Base-by-base conservation (phyloP, 176 grass and related monocot genomes). In the Avena atlantica region DNA sequence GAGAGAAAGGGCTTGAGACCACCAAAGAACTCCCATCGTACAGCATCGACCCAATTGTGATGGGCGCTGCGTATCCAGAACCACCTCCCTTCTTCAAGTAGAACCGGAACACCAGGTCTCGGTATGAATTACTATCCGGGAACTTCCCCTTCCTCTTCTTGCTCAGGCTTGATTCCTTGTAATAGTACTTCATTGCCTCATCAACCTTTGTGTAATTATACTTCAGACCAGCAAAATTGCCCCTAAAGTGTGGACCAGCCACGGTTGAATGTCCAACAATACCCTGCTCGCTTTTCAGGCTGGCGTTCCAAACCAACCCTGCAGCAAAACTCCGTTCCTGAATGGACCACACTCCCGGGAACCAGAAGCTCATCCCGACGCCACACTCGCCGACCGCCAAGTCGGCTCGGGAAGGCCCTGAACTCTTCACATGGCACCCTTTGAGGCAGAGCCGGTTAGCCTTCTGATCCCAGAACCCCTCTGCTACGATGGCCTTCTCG, bases 351-450 rank as follows among this genome's bases (percentile, higher is more conserved):
- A 87, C 76, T 1, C 73, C 44, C 0, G 93, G 93, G 83, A 95
- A 98, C 93, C 96, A 98, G 55, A 98, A 92, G 76, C 83, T 92
- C 86, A 95, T 90, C 45, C 96, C 75, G 17, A 95, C 68, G 64
- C 89, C 84, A 50, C 93, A 98, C 58, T 93, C 68, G 15, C 88
- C 84, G 17, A 94, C 96, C 0, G 51, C 4, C 14, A 90, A 84
- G 50, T 78, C 75, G 0, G 53, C 76, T 37, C 51, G 55, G 14
- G 82, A 87, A 20, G 81, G 52, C 16, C 71, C 84, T 10, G 67
- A 80, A 9, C 78, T 91, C 51, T 86, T 42, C 12, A 98, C 49
- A 4, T 71, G 75, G 55, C 96, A 98, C 25, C 91, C 96, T 88
- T 89, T 76, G 40, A 95, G 81, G 21, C 96, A 95, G 29, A 98